A percentile compares a stretch with the other conserved stretches of the same genome.
Conservation (phyloP, 345 rosid species). For the Laguncularia racemosa region DNA sequence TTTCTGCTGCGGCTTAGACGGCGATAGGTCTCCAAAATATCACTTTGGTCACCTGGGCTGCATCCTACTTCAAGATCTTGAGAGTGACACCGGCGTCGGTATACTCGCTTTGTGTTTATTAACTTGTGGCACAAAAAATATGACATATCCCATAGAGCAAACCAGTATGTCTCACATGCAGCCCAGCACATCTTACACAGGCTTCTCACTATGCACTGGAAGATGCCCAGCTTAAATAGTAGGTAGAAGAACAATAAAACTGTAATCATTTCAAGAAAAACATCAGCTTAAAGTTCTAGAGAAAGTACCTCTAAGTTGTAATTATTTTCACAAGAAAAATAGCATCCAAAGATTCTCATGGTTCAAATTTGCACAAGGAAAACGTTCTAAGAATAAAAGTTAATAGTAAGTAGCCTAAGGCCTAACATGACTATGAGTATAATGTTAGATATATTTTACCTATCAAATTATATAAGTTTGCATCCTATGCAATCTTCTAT, state of each 20-base stretch:
- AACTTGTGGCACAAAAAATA: conserved; percentile 48
- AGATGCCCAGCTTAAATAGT: conserved; percentile 64
- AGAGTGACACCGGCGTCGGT: conserved; percentile 16
- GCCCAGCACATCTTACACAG: conserved; percentile 71
- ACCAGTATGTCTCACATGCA: conserved; percentile 50
- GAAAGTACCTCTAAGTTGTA: background rate
- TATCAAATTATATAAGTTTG: no score
- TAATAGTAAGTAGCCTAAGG: no score
- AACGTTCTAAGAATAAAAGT: no score
- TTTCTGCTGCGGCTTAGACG: conserved; percentile 16
- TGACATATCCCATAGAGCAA: conserved; percentile 29
- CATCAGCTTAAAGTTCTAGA: background rate
- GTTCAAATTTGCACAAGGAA: no score
- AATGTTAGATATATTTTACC: no score
- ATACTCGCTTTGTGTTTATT: conserved; percentile 30
- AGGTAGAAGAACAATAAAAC: conserved; percentile 62
- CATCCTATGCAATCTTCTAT: no score
- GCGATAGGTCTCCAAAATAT: conserved; percentile 8
- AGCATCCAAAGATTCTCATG: background rate
- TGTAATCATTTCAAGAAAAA: conserved; percentile 13
- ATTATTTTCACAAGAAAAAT: background rate
- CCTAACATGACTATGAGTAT: no score
- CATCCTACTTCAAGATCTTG: conserved; percentile 34
- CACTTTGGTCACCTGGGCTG: conserved; percentile 14
- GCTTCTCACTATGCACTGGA: conserved; percentile 57